Evolutionary conservation across 2,329 filamentous ascomycete genomes (phyloP).

Genomic region (Hymenoscyphus linearis): DNA sequence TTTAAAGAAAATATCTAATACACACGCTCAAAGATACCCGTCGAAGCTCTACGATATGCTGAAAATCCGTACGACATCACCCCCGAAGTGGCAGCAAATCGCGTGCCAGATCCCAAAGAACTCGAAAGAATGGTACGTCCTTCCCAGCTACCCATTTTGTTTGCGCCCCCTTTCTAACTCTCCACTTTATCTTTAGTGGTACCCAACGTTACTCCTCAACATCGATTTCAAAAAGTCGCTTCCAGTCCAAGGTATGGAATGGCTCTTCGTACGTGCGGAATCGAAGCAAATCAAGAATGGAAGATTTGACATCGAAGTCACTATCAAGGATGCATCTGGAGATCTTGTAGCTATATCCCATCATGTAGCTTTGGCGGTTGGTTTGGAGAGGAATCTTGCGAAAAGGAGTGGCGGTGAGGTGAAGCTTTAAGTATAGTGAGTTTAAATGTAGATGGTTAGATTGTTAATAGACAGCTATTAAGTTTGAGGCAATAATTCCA

Average conservation of each 20-base stretch:
- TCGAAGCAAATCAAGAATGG: slow-evolving; percentile 66
- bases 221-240: slow-evolving; percentile 71
- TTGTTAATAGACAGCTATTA: background rate
- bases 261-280: slow-evolving; percentile 61
- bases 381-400: slow-evolving; percentile 53
- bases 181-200: slow-evolving; percentile 21
- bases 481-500: too few species aligned
- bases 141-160: background rate
- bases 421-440: slow-evolving; percentile 16
- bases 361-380: slow-evolving; percentile 61
- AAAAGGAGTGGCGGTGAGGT: slow-evolving; percentile 18
- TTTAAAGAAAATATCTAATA: too few species aligned
- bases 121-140: background rate
- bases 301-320: slow-evolving; percentile 67
- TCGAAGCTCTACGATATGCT: slow-evolving; percentile 45
- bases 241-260: slow-evolving; percentile 63
- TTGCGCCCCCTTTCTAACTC: background rate
- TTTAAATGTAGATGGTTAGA: background rate
- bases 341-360: slow-evolving; percentile 63
- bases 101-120: slow-evolving; percentile 5
- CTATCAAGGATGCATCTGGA: slow-evolving; percentile 57
- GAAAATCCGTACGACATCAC: slow-evolving; percentile 24
- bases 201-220: slow-evolving; percentile 62
- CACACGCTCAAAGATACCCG: slow-evolving; percentile 38
- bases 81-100: slow-evolving; percentile 9